phyloP scores from a whole-genome alignment of 495 filamentous ascomycete species.

The Cudoniella acicularis region DNA sequence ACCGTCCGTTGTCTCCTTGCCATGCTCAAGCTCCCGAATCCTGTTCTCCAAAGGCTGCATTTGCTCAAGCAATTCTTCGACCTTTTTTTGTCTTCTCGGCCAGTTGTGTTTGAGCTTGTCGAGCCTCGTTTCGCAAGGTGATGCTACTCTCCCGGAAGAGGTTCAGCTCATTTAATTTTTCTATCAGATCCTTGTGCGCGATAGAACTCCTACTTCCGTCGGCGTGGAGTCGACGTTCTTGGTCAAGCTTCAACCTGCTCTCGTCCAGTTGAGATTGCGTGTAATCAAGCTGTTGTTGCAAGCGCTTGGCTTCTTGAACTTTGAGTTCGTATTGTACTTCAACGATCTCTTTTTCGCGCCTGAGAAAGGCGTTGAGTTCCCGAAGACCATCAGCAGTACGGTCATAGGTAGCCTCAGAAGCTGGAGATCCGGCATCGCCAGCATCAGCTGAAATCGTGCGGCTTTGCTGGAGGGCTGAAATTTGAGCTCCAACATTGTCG shows the following conservation, averaged over 20 bases:
- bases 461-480: conserved; percentile 70
- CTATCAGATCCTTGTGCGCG: conserved; percentile 83
- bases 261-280: conserved; percentile 83
- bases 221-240: conserved; percentile 75
- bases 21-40: conserved; percentile 74
- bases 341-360: conserved; percentile 96
- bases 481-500: conserved; percentile 74
- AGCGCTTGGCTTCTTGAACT: conserved; percentile 75
- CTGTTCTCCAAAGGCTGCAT: conserved; percentile 79
- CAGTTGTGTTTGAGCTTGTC: conserved; percentile 70
- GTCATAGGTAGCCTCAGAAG: conserved; percentile 30
- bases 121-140: conserved; percentile 79
- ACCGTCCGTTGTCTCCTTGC: conserved; percentile 72
- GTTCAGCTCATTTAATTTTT: conserved; percentile 92
- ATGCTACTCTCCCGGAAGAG: conserved; percentile 89
- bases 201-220: conserved; percentile 65
- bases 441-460: conserved; percentile 51
- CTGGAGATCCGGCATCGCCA: conserved; percentile 35
- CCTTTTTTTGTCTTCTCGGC: conserved; percentile 66
- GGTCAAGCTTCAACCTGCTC: conserved; percentile 75
- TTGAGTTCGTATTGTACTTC: conserved; percentile 91
- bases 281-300: conserved; percentile 88
- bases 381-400: conserved; percentile 68
- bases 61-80: conserved; percentile 68
- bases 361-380: conserved; percentile 83